Conservation (phyloP, 495 filamentous ascomycete species). For the Echria macrotheca region DNA sequence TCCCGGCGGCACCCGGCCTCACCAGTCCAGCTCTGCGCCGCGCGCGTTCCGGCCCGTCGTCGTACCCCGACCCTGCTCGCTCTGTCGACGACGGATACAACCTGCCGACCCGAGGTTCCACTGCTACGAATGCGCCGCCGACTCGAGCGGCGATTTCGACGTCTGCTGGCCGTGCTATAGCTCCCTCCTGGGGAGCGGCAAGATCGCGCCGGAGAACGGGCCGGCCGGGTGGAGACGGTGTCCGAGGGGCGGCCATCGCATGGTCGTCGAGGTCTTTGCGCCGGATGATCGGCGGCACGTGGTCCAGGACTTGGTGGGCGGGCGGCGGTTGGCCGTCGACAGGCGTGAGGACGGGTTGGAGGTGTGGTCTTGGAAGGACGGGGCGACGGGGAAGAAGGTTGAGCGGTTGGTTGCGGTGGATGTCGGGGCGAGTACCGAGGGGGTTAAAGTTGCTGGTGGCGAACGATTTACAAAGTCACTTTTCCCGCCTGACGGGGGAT, state of each 20-base stretch:
- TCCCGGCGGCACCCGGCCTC: not conserved
- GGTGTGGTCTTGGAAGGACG: slow-evolving; percentile 25
- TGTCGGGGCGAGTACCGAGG: slow-evolving; percentile 26
- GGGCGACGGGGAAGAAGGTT: slow-evolving; percentile 16
- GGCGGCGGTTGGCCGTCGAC: slow-evolving; percentile 47
- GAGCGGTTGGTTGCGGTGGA: slow-evolving; percentile 29
- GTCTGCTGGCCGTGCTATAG: slow-evolving; percentile 74
- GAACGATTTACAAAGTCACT: slow-evolving; percentile 1
- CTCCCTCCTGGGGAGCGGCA: slow-evolving; percentile 51
- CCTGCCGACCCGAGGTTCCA: slow-evolving; percentile 65
- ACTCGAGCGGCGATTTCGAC: slow-evolving; percentile 60
- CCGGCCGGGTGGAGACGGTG: slow-evolving; percentile 76
- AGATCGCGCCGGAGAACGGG: slow-evolving; percentile 68
- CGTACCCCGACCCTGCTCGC: slow-evolving; percentile 66
- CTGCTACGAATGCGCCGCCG: slow-evolving; percentile 49
- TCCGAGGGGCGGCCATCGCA: slow-evolving; percentile 63
- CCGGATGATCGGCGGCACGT: slow-evolving; percentile 44
- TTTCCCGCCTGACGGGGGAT: slow-evolving; percentile 70
- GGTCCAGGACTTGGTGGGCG: slow-evolving; percentile 67
- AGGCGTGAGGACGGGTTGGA: slow-evolving; percentile 30
- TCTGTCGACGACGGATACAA: slow-evolving; percentile 66
- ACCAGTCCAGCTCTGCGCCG: not conserved
- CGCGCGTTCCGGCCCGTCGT: slow-evolving; percentile 49
- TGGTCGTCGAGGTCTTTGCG: slow-evolving; percentile 72
- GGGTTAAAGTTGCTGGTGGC: slow-evolving; percentile 2